phyloP scores from a whole-genome alignment of 495 filamentous ascomycete genomes.

The Podospora conica region DNA sequence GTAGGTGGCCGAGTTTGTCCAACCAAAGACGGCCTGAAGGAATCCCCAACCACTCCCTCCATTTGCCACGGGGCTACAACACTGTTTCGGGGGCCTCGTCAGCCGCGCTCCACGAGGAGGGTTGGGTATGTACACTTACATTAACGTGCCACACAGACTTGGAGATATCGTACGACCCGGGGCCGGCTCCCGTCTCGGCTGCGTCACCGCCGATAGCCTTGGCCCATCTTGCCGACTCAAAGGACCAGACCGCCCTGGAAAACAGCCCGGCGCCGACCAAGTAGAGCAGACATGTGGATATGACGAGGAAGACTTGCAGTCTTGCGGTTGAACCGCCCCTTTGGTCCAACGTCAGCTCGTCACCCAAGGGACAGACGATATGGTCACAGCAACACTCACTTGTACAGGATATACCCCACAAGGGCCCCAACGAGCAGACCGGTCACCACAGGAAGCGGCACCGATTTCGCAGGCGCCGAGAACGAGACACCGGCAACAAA shows the following conservation, averaged over 20 bases:
- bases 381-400: constrained; percentile 47
- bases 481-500: constrained; percentile 79
- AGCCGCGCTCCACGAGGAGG: background rate
- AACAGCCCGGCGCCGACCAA: constrained; percentile 81
- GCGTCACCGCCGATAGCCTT: constrained; percentile 64
- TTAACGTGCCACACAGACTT: constrained; percentile 90
- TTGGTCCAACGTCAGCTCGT: background rate
- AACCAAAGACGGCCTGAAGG: constrained; percentile 78
- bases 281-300: constrained; percentile 79
- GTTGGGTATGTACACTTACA: constrained; percentile 38
- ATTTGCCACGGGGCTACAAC: constrained; percentile 65
- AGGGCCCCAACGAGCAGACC: constrained; percentile 57
- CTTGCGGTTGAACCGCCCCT: constrained; percentile 51
- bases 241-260: constrained; percentile 67
- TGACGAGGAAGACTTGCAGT: constrained; percentile 71
- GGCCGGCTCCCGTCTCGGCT: constrained; percentile 65
- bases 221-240: constrained; percentile 62
- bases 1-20: constrained; percentile 85
- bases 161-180: constrained; percentile 83
- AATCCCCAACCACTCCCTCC: constrained; percentile 85
- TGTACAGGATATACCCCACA: constrained; percentile 70
- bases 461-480: constrained; percentile 62
- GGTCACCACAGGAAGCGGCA: constrained; percentile 66
- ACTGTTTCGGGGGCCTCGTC: constrained; percentile 37
- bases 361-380: background rate